Base-by-base conservation (phyloP, 768 basidiomycete genomes). In the Macrolepiota albuminosa region DNA sequence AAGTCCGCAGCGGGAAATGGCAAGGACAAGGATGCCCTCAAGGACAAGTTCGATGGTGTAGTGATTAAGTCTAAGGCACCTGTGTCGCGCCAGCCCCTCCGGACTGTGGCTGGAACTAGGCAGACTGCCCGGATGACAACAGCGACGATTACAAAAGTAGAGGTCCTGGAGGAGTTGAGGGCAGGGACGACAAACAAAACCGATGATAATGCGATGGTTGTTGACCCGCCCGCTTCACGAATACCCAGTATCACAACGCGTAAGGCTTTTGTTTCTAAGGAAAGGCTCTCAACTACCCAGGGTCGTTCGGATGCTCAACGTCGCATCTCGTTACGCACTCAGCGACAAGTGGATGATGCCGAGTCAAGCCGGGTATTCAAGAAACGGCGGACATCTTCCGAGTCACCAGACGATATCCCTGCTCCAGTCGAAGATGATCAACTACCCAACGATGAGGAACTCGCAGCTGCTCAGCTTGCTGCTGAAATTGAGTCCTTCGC, bases 311-410 rank as follows among this genome's bases (percentile, higher is more conserved):
- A 68, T 40, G 50, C 59, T 64, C 68, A 58, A 63, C 70, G 63
- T 40, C 70, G 68, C 16, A 47, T 58, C 24, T 66, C 72, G 61
- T 57, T 73, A 53, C 67, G 69, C 52, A 59, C 68, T 34, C 64
- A 64, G 39, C 57, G 65, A 50, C 68, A 68, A 45, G 71, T 77
- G 14, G 84, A 84, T 31, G 80, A 81, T n/a, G 82, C 78, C 26
- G 89, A 87, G 45, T 78, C 78, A 10, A 72, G 75, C 42, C 86
- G 85, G 18, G 84, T 78, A 3, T 81, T 81, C 66, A 93, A 93
- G 79, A 89, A 89, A 71, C 81, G 87, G 63, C 79, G 89, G 40
- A 82, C 81, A 33, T 81, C 90, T 5, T 91, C 90, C 0, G 87
- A 89, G 3, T 80, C 85, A 36, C 73, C 76, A 0, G 84, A 84